phyloP scores from a whole-genome alignment of 2,329 filamentous ascomycete genomes.

The Trematosphaeria pertusa region DNA sequence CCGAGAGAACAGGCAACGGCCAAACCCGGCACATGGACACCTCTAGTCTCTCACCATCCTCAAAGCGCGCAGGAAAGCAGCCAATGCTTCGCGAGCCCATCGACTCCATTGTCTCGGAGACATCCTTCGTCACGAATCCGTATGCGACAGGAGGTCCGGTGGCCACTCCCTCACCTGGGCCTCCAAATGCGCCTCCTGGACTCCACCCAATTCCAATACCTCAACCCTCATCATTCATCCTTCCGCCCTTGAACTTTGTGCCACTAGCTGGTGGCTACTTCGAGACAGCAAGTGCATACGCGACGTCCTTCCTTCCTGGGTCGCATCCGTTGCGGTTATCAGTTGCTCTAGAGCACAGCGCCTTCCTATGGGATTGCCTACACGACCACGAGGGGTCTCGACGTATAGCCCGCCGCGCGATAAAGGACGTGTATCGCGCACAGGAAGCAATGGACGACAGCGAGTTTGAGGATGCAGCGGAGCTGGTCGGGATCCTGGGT shows the following conservation, averaged over 20 bases:
- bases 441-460: conserved; percentile 94
- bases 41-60: conserved; percentile 35
- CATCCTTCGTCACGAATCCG: conserved; percentile 60
- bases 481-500: conserved; percentile 83
- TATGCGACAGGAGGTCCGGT: conserved; percentile 50
- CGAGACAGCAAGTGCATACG: conserved; percentile 74
- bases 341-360: conserved; percentile 89
- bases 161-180: conserved; percentile 50
- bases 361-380: conserved; percentile 91
- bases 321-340: conserved; percentile 89
- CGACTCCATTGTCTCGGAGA: conserved; percentile 57
- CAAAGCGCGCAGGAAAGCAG: conserved; percentile 44
- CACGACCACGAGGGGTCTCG: conserved; percentile 81
- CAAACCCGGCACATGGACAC: conserved; percentile 33
- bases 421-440: conserved; percentile 89
- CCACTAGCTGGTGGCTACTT: conserved; percentile 84
- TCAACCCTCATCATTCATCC: conserved; percentile 72
- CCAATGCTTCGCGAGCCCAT: conserved; percentile 56
- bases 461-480: conserved; percentile 90
- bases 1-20: conserved; percentile 31
- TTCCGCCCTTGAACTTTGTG: conserved; percentile 81
- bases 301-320: conserved; percentile 79
- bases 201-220: conserved; percentile 51
- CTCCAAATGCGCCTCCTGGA: conserved; percentile 53
- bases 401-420: conserved; percentile 78